A percentile compares a stretch with the other conserved stretches of the same genome.
phyloP scores from a whole-genome alignment of 495 filamentous ascomycete species.

The Daldinia childiae region DNA sequence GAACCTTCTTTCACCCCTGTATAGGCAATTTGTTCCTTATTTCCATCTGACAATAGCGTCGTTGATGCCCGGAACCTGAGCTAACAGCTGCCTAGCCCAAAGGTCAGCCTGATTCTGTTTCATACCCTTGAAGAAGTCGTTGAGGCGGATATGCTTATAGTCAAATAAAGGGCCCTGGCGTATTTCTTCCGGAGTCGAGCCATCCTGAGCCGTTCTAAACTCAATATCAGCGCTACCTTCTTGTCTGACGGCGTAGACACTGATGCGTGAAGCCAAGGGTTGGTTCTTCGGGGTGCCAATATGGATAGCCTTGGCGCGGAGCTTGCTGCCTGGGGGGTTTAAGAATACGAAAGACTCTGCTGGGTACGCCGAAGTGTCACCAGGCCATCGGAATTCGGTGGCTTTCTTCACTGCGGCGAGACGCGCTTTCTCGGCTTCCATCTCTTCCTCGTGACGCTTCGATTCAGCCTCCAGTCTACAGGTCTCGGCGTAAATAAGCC shows the following conservation, averaged over 20 bases:
- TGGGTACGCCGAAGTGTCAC: slow-evolving; percentile 6
- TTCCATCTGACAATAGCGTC: slow-evolving; percentile 25
- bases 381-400: background rate
- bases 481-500: background rate
- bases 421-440: background rate
- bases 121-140: slow-evolving; percentile 24
- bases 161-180: background rate
- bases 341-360: slow-evolving; percentile 5
- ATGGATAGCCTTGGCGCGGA: slow-evolving; percentile 23
- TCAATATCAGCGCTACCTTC: background rate
- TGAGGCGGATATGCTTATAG: slow-evolving; percentile 7
- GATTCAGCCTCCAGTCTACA: background rate
- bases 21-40: background rate
- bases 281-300: slow-evolving; percentile 6
- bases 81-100: slow-evolving; percentile 17
- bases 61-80: slow-evolving; percentile 16
- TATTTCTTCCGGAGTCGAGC: slow-evolving; percentile 7
- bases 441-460: background rate
- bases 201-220: slow-evolving; percentile 5
- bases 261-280: background rate
- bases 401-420: background rate
- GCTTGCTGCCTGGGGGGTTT: slow-evolving; percentile 2
- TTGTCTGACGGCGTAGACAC: slow-evolving; percentile 18
- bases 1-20: background rate
- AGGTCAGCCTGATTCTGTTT: background rate